Evolutionary conservation across 768 basidiomycete genomes (phyloP).

Genomic region (Trametes cinnabarina): DNA sequence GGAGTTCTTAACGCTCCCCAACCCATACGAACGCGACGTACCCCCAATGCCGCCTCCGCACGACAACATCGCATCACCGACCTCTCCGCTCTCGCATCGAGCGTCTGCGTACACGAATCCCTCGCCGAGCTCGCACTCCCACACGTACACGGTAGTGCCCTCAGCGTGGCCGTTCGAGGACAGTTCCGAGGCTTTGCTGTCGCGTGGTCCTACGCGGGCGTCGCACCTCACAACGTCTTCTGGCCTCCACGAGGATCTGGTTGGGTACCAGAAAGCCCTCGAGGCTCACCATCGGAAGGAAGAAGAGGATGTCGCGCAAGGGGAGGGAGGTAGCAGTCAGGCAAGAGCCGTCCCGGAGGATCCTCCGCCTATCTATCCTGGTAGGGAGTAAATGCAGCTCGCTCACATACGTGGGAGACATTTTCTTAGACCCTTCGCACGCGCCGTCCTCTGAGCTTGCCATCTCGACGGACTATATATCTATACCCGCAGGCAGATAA

Average conservation of each 20-base stretch:
- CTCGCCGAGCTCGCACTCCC: background rate
- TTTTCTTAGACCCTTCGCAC: background rate
- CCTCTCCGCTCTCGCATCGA: background rate
- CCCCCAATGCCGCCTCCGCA: slow-evolving; percentile 12
- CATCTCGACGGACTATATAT: background rate
- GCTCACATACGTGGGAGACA: background rate
- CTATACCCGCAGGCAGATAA: background rate
- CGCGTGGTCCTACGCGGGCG: slow-evolving; percentile 16
- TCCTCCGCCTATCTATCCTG: slow-evolving; percentile 23
- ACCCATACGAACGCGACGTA: slow-evolving; percentile 16
- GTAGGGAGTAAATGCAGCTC: background rate
- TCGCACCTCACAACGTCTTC: slow-evolving; percentile 12
- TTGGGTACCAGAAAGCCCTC: slow-evolving; percentile 25
- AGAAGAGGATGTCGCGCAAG: slow-evolving; percentile 6
- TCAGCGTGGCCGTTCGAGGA: slow-evolving; percentile 18
- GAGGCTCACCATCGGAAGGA: slow-evolving; percentile 27
- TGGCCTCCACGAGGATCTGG: slow-evolving; percentile 20
- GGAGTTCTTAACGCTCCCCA: slow-evolving; percentile 2
- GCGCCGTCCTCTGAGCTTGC: too few species aligned
- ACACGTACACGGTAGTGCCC: slow-evolving; percentile 5
- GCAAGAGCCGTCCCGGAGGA: slow-evolving; percentile 17
- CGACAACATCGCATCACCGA: background rate
- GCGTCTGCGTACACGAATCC: background rate
- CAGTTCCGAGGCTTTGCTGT: slow-evolving; percentile 9
- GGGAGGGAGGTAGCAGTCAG: background rate